These are phyloP conservation scores for Rosa rugosa DNA, from an alignment of 306 rosid species.

Conservation along the genomic window DNA sequence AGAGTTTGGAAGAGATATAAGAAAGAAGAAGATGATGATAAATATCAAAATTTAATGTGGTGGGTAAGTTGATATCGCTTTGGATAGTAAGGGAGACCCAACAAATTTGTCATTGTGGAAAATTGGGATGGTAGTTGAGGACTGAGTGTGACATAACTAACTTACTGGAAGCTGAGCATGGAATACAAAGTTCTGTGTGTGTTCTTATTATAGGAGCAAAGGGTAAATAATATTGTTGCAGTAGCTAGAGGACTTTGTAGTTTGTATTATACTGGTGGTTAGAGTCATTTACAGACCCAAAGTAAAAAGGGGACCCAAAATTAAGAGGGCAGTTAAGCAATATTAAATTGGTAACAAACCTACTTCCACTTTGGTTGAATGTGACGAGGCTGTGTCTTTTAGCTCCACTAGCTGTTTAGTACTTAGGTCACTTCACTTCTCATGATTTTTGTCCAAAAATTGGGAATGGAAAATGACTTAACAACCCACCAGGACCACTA, in stretches of 20 bases:
- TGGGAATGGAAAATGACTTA: background rate
- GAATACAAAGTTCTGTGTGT: background rate
- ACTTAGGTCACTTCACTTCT: slow-evolving; percentile 14
- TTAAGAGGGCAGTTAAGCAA: background rate
- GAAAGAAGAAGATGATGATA: slow-evolving; percentile 26
- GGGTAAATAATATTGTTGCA: background rate
- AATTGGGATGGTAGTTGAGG: slow-evolving; percentile 46
- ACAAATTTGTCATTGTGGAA: slow-evolving; percentile 12
- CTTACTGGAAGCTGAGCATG: background rate
- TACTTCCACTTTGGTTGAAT: background rate
- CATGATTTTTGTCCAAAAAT: background rate
- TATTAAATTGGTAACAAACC: background rate
- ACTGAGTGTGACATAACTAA: slow-evolving; percentile 40
- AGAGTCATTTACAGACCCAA: background rate
- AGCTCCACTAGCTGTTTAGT: slow-evolving; percentile 7
- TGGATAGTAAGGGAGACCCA: background rate
- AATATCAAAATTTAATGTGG: slow-evolving; percentile 32
- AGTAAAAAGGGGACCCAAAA: slow-evolving; percentile 1
- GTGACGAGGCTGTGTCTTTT: slow-evolving; percentile 13
- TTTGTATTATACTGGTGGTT: background rate
- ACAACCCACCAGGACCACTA: background rate
- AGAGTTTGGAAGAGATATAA: slow-evolving; percentile 19
- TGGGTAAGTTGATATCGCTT: slow-evolving; percentile 30
- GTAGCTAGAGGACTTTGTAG: background rate
- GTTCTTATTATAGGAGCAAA: background rate